Percentiles rank a stretch among this genome's conserved stretches.
These are phyloP conservation scores for Exophiala alcalophila DNA, from an alignment of 2,329 filamentous ascomycete genomes.

Conservation along the genomic window DNA sequence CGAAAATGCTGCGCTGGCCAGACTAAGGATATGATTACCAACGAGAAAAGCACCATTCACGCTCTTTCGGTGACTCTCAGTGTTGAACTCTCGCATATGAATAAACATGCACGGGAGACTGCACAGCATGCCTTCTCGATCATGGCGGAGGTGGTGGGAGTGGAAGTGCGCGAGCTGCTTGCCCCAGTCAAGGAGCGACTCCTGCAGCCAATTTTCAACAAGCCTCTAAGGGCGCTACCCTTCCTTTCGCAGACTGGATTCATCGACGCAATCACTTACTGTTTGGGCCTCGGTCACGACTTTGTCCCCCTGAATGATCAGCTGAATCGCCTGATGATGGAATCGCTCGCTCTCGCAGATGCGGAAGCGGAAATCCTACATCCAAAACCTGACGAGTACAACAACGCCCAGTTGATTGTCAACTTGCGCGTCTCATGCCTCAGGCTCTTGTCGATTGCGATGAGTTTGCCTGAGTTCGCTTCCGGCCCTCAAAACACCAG, in stretches of 20 bases:
- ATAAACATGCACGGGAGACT: slow-evolving; percentile 86
- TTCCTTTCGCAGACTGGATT: slow-evolving; percentile 97
- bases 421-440: slow-evolving; percentile 91
- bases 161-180: slow-evolving; percentile 82
- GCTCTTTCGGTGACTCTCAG: slow-evolving; percentile 82
- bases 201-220: slow-evolving; percentile 89
- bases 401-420: slow-evolving; percentile 92
- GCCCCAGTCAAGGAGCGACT: slow-evolving; percentile 86
- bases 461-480: slow-evolving; percentile 87
- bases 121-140: slow-evolving; percentile 77
- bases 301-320: slow-evolving; percentile 91
- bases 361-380: slow-evolving; percentile 90
- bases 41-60: slow-evolving; percentile 63
- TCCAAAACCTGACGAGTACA: slow-evolving; percentile 87
- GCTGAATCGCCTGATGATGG: slow-evolving; percentile 83
- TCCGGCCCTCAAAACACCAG: slow-evolving; percentile 63
- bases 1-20: slow-evolving; percentile 73
- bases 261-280: slow-evolving; percentile 96
- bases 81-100: slow-evolving; percentile 89
- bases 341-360: slow-evolving; percentile 89
- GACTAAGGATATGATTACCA: slow-evolving; percentile 74
- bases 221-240: slow-evolving; percentile 85
- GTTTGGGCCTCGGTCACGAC: slow-evolving; percentile 81
- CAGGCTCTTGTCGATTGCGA: slow-evolving; percentile 85
- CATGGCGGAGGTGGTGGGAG: slow-evolving; percentile 72